These are phyloP conservation scores for Ogataea siamensis DNA, from an alignment of 805 yeast genomes.

Conservation along the genomic window DNA sequence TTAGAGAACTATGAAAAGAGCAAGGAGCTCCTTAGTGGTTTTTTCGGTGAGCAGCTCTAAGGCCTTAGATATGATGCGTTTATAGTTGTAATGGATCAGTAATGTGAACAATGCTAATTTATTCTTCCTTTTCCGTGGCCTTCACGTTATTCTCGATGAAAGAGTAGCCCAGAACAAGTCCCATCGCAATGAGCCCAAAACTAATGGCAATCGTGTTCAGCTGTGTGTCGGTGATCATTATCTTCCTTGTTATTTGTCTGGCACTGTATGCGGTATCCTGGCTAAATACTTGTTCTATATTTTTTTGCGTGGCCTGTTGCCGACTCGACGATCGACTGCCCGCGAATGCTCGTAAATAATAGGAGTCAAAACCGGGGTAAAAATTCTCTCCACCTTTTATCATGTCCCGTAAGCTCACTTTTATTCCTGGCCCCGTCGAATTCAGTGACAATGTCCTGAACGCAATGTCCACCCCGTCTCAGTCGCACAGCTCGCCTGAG, in stretches of 20 bases:
- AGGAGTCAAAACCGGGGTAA: conserved; percentile 6
- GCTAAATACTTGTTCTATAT: background rate
- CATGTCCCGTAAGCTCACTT: conserved; percentile 33
- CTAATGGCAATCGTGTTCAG: conserved; percentile 68
- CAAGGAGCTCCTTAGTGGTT: conserved; percentile 49
- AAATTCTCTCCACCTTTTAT: conserved; percentile 5
- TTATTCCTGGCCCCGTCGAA: conserved; percentile 38
- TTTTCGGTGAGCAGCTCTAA: conserved; percentile 40
- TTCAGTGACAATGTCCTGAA: conserved; percentile 74
- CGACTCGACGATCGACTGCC: conserved; percentile 1
- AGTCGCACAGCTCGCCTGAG: conserved; percentile 88
- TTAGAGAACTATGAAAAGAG: conserved; percentile 50
- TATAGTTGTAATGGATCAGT: conserved; percentile 1
- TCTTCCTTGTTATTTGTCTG: too few species aligned
- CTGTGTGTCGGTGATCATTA: conserved; percentile 88
- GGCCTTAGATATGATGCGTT: background rate
- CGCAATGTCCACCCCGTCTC: conserved; percentile 80
- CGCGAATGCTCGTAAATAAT: background rate
- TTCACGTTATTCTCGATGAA: conserved; percentile 29
- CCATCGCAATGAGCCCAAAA: conserved; percentile 71
- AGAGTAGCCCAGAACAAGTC: conserved; percentile 71
- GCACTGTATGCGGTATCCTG: too few species aligned
- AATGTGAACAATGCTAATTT: conserved; percentile 1
- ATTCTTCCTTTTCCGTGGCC: conserved; percentile 10
- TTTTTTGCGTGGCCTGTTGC: background rate